Percentiles rank a stretch among this genome's conserved stretches.
These are phyloP conservation scores for Lignosus rhinocerotis DNA, from an alignment of 1,284 basidiomycete genomes.

Conservation along the genomic window DNA sequence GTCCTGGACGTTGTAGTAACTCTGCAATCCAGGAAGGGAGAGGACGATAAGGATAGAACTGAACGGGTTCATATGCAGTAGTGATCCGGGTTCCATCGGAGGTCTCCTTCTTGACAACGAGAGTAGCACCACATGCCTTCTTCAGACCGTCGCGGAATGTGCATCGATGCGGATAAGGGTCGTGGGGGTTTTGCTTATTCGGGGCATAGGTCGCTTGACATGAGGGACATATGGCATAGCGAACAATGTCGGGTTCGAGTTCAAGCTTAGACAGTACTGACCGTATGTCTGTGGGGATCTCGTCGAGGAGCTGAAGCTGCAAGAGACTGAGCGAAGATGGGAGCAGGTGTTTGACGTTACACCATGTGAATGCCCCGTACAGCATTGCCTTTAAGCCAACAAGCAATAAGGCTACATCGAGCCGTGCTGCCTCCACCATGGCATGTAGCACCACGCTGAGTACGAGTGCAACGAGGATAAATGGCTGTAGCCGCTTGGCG, in stretches of 20 bases:
- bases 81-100: neutral
- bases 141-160: neutral
- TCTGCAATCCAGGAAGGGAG: neutral
- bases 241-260: conserved; percentile 6
- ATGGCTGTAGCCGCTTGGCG: neutral
- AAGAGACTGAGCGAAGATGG: neutral
- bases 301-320: neutral
- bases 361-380: neutral
- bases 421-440: neutral
- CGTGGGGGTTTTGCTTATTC: neutral
- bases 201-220: conserved; percentile 8
- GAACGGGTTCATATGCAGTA: neutral
- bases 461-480: neutral
- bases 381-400: neutral
- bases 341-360: neutral
- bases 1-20: neutral
- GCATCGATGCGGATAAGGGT: conserved; percentile 1
- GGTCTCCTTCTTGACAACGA: neutral
- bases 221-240: conserved; percentile 8
- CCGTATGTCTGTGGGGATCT: conserved; percentile 8
- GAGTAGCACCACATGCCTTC: neutral
- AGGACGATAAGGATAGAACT: neutral
- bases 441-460: neutral
- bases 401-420: neutral
- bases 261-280: neutral